These are phyloP conservation scores for Candida caryicola DNA, from an alignment of 805 yeast genomes.

Conservation along the genomic window DNA sequence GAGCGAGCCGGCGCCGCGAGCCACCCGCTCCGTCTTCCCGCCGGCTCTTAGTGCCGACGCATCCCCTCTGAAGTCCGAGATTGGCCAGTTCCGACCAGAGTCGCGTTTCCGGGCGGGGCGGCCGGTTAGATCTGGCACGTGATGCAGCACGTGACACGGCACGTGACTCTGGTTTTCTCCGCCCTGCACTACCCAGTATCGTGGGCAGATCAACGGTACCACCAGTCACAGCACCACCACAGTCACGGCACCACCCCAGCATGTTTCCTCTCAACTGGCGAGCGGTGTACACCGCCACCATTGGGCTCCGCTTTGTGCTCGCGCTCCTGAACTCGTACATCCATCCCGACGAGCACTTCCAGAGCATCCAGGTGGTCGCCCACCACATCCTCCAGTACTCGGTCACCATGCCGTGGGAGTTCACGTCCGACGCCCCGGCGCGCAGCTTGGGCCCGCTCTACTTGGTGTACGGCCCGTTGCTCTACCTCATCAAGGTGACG, in stretches of 20 bases:
- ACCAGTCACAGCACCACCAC: too few relatives aligned
- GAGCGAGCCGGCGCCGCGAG: conserved; percentile 10
- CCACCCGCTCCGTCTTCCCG: too few relatives aligned
- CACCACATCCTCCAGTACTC: conserved; percentile 43
- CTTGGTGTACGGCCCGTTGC: conserved; percentile 65
- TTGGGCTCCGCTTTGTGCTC: conserved; percentile 51
- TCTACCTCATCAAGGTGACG: conserved; percentile 30
- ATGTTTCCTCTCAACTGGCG: conserved; percentile 42
- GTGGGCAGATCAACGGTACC: too few relatives aligned
- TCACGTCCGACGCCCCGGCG: conserved; percentile 51
- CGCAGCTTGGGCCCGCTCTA: conserved; percentile 72
- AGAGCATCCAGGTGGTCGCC: conserved; percentile 74
- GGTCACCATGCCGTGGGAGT: conserved; percentile 80
- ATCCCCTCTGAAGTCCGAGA: too few relatives aligned
- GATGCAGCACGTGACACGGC: too few relatives aligned
- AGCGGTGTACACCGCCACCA: conserved; percentile 39
- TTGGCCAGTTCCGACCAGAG: too few relatives aligned
- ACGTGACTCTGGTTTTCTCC: too few relatives aligned
- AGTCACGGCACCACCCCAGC: not conserved
- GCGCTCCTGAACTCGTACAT: conserved; percentile 77
- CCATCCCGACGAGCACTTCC: conserved; percentile 98
- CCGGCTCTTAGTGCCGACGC: too few relatives aligned
- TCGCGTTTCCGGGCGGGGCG: too few relatives aligned
- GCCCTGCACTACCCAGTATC: not conserved
- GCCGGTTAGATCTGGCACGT: too few relatives aligned